phyloP scores from a whole-genome alignment of 257 asterid genomes.

The Solanum chilense region DNA sequence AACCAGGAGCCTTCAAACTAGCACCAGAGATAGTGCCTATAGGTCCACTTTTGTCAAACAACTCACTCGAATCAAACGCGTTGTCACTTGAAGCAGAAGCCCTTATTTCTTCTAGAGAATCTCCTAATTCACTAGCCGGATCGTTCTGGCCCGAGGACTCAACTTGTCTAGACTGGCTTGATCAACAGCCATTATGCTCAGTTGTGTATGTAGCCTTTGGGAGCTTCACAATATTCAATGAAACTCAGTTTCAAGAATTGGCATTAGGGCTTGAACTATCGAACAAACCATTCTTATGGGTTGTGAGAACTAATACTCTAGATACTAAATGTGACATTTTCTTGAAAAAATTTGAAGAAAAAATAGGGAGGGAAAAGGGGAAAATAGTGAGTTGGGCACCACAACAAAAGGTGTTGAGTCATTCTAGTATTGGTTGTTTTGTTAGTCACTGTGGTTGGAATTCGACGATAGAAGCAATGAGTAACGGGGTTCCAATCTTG shows the following conservation, averaged over 20 bases:
- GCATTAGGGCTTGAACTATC: slow-evolving; percentile 32
- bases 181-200: slow-evolving; percentile 17
- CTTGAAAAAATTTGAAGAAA: slow-evolving; percentile 10
- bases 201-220: slow-evolving; percentile 40
- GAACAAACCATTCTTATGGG: slow-evolving; percentile 34
- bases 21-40: slow-evolving; percentile 25
- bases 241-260: slow-evolving; percentile 23
- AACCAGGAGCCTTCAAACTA: slow-evolving; percentile 23
- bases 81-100: neutral
- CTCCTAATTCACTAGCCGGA: slow-evolving; percentile 9
- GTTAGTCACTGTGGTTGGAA: slow-evolving; percentile 78
- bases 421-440: slow-evolving; percentile 47
- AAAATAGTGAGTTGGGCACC: slow-evolving; percentile 35
- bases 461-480: slow-evolving; percentile 40
- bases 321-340: neutral
- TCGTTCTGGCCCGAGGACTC: slow-evolving; percentile 30
- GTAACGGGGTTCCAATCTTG: slow-evolving; percentile 38
- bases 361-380: slow-evolving; percentile 17
- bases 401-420: slow-evolving; percentile 42
- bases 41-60: slow-evolving; percentile 26
- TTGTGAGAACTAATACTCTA: slow-evolving; percentile 6
- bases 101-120: neutral
- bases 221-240: slow-evolving; percentile 7
- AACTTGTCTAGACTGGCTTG: slow-evolving; percentile 25
- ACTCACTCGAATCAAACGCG: neutral